phyloP scores from a whole-genome alignment of 495 filamentous ascomycete species.

The Neurospora hispaniola region DNA sequence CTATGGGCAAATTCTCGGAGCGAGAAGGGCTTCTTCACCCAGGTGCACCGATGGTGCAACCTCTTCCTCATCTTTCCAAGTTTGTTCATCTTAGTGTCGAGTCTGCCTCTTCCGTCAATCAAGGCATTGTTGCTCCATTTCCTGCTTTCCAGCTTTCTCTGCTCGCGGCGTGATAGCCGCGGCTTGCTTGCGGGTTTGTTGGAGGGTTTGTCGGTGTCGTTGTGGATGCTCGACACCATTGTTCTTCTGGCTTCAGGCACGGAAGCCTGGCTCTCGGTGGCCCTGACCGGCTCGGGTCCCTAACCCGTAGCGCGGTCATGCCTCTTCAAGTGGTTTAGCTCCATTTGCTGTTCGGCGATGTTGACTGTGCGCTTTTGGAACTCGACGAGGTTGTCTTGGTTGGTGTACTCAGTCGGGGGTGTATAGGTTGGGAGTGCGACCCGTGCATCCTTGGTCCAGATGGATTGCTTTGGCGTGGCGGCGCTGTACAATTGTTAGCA shows the following conservation, averaged over 20 bases:
- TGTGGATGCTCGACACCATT: too few species aligned
- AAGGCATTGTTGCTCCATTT: background rate
- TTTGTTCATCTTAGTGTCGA: background rate
- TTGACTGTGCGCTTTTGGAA: too few species aligned
- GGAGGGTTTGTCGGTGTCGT: too few species aligned
- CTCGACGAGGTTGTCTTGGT: too few species aligned
- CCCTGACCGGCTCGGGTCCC: background rate
- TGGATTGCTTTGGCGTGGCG: background rate
- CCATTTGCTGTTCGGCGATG: too few species aligned
- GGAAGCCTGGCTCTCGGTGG: background rate
- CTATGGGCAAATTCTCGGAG: background rate
- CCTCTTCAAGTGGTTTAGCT: too few species aligned
- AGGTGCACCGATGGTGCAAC: background rate
- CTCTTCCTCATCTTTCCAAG: background rate
- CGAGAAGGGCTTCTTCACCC: background rate
- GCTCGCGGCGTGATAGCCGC: background rate
- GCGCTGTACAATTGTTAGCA: background rate
- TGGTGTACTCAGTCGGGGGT: background rate
- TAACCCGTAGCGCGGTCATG: background rate
- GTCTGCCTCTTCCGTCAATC: fast-evolving
- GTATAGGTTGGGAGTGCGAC: background rate
- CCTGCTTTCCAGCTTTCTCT: background rate
- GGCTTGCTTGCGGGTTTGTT: background rate
- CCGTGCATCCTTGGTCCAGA: background rate
- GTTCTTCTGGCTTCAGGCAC: background rate